Evolutionary conservation across 208 protist species (phyloP).

Genomic region (Trypanosoma melophagium): DNA sequence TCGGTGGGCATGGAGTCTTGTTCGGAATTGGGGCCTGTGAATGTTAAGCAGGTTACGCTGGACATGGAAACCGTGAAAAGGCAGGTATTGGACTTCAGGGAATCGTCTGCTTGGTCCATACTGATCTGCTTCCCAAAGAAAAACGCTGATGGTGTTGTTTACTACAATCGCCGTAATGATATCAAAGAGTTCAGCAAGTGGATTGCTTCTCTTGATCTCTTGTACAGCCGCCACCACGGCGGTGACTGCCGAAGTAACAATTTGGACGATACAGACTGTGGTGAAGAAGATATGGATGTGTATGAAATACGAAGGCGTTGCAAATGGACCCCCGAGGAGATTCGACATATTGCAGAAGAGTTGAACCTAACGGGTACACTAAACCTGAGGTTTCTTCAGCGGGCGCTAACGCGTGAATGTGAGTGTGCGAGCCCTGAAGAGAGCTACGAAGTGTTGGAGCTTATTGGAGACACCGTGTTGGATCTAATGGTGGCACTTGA

Average conservation of each 20-base stretch:
- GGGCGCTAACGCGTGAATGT: slow-evolving; percentile 56
- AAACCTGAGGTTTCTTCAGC: slow-evolving; percentile 18
- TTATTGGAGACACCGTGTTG: slow-evolving; percentile 71
- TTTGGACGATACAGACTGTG: not conserved
- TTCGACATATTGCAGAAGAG: slow-evolving; percentile 9
- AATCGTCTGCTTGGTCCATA: not conserved
- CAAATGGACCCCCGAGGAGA: slow-evolving; percentile 2
- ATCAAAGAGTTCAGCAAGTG: slow-evolving; percentile 23
- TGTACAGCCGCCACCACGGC: not conserved
- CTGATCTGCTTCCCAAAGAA: slow-evolving; percentile 17
- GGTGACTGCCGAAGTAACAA: no score
- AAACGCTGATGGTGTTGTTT: not conserved
- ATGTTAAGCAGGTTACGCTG: not conserved
- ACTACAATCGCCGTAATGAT: slow-evolving; percentile 13
- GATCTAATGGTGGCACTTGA: slow-evolving; percentile 58
- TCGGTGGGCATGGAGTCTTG: not conserved
- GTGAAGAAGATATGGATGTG: slow-evolving; percentile 5
- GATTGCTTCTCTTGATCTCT: slow-evolving; percentile 6
- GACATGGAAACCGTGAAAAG: not conserved
- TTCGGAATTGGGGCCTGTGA: no score
- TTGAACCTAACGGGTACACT: slow-evolving; percentile 11
- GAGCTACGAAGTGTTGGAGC: slow-evolving; percentile 73
- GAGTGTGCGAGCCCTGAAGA: slow-evolving; percentile 44
- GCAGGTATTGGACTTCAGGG: slow-evolving; percentile 1
- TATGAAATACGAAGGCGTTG: slow-evolving; percentile 18